phyloP scores from a whole-genome alignment of 1,284 basidiomycete genomes.

The Dichomitus squalens region DNA sequence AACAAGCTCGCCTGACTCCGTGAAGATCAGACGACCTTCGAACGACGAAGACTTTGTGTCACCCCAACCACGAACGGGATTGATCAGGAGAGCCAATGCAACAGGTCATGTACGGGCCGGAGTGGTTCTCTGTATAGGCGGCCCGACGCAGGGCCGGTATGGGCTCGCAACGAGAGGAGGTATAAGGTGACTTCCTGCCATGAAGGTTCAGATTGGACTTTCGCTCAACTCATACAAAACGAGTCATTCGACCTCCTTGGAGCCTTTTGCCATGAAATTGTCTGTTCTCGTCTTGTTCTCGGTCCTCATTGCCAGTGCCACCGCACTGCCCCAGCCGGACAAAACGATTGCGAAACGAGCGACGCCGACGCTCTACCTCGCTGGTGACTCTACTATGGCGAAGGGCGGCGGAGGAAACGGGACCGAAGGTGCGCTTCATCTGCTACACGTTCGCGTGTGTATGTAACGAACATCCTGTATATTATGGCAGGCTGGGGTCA shows the following conservation, averaged over 20 bases:
- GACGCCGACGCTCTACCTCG: constrained; percentile 39
- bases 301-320: background rate
- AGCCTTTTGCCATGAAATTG: constrained; percentile 1
- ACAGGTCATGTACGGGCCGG: too few relatives aligned
- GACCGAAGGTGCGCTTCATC: constrained; percentile 7
- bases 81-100: constrained; percentile 2
- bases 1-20: background rate
- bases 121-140: background rate
- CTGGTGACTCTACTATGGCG: constrained; percentile 48
- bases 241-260: too few relatives aligned
- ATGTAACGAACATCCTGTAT: background rate
- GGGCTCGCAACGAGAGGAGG: background rate
- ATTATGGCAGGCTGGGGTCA: constrained; percentile 44
- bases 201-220: background rate
- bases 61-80: too few relatives aligned
- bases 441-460: too few relatives aligned
- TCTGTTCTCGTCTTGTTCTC: constrained; percentile 2
- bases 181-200: background rate
- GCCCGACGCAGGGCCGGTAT: background rate
- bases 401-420: constrained; percentile 23
- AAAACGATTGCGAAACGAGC: constrained; percentile 4
- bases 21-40: background rate
- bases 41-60: background rate
- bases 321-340: background rate
- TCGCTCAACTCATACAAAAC: background rate